A percentile compares a stretch with the other conserved stretches of the same genome.
Evolutionary conservation across 768 basidiomycete genomes (phyloP).

Genomic region (Nevesoporus exiguus): DNA sequence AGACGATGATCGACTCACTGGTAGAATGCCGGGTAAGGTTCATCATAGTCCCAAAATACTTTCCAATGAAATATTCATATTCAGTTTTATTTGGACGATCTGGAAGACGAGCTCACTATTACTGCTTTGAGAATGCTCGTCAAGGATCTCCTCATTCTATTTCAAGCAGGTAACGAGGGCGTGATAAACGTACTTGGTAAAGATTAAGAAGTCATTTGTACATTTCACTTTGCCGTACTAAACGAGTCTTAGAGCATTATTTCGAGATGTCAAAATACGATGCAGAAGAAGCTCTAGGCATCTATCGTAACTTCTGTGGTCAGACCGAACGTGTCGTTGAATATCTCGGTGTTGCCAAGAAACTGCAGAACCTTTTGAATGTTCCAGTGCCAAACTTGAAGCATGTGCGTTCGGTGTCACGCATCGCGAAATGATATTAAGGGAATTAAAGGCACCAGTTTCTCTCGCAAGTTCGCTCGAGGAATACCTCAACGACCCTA

Average conservation of each 20-base stretch:
- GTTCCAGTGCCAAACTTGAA: slow-evolving; percentile 93
- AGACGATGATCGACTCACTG: slow-evolving; percentile 83
- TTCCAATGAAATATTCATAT: not conserved
- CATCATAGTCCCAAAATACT: not conserved
- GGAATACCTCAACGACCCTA: slow-evolving; percentile 94
- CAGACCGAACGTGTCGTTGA: slow-evolving; percentile 93
- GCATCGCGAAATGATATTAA: not conserved
- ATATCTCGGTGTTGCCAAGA: slow-evolving; percentile 87
- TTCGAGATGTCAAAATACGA: slow-evolving; percentile 98
- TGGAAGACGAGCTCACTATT: slow-evolving; percentile 88
- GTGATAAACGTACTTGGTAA: slow-evolving; percentile 77
- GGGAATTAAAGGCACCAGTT: slow-evolving; percentile 73
- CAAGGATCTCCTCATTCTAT: slow-evolving; percentile 92
- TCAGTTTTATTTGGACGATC: slow-evolving; percentile 90
- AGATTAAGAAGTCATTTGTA: slow-evolving; percentile 34
- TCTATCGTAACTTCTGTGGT: slow-evolving; percentile 93
- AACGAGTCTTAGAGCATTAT: slow-evolving; percentile 68
- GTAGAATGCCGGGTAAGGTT: slow-evolving; percentile 80
- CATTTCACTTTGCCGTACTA: slow-evolving; percentile 4
- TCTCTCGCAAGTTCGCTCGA: slow-evolving; percentile 91
- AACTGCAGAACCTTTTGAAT: slow-evolving; percentile 88
- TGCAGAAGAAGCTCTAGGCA: slow-evolving; percentile 74
- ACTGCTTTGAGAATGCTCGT: slow-evolving; percentile 90
- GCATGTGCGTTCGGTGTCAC: slow-evolving; percentile 52
- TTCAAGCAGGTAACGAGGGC: slow-evolving; percentile 96